A percentile compares a stretch with the other conserved stretches of the same genome.
Conservation (phyloP, 2,329 filamentous ascomycete genomes). For the Harringtonia lauricola region DNA sequence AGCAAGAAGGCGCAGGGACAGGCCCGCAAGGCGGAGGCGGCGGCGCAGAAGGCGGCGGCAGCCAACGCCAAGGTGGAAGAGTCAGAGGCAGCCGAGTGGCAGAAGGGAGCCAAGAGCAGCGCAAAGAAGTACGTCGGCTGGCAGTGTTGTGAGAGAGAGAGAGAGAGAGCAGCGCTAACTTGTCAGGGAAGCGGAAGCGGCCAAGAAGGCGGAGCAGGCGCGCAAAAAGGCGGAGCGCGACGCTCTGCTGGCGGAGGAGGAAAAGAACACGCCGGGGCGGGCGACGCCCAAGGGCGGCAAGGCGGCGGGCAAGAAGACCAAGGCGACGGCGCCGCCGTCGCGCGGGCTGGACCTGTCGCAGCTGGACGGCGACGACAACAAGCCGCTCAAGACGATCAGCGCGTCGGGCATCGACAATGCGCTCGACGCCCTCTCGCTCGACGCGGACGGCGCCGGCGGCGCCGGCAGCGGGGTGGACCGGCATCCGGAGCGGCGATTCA, state of each 20-base stretch:
- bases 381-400: conserved; percentile 50
- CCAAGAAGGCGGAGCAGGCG: conserved; percentile 70
- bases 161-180: no score
- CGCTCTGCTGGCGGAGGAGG: conserved; percentile 72
- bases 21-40: conserved; percentile 83
- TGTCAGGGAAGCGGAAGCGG: conserved; percentile 67
- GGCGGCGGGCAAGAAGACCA: conserved; percentile 54
- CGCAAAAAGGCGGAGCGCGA: conserved; percentile 90
- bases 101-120: conserved; percentile 72
- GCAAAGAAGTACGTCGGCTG: conserved; percentile 65
- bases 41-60: conserved; percentile 65
- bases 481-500: conserved; percentile 79
- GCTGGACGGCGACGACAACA: conserved; percentile 40
- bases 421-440: conserved; percentile 70
- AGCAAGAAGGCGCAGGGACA: conserved; percentile 85
- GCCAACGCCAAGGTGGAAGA: conserved; percentile 55
- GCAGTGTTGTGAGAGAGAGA: neutral
- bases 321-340: conserved; percentile 18
- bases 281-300: conserved; percentile 57
- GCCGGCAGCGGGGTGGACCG: conserved; percentile 58
- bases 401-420: conserved; percentile 89
- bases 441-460: conserved; percentile 12
- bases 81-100: conserved; percentile 68
- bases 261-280: conserved; percentile 49
- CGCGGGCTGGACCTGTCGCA: conserved; percentile 65